Evolutionary conservation across 495 filamentous ascomycete species (phyloP), one percentile per base, ranked within the genome.

Genomic region (Hypoxylon crocopeplum): DNA sequence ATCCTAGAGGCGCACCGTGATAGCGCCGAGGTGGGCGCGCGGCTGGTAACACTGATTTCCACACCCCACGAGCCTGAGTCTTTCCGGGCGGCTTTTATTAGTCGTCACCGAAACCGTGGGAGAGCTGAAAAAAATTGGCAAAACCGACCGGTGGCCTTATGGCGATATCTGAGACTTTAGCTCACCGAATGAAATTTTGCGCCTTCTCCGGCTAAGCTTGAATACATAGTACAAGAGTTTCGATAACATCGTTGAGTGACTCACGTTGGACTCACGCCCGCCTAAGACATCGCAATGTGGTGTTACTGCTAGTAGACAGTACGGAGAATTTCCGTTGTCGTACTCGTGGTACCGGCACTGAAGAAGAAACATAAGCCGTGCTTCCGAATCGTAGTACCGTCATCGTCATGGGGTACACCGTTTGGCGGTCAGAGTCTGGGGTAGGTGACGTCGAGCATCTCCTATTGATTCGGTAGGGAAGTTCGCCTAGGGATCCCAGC

Each of bases 1-100:
- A n/a, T 19, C 27, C 42, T 37, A 27, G 46, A 54, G 50, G 50
- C 58, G 58, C 33, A 47, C 58, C 58, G 51, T 55, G 58, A 51
- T 46, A 49, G 5, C 25, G 38, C 51, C 58, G 58, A 62, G 27
- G n/a, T 16, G 17, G 22, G 34, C 33, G 25, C 37, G 50, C 29
- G 27, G 29, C 25, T 20, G 37, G 24, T 34, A 25, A 32, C 48
- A 46, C 39, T 34, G 34, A 21, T 51, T 32, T 25, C 20, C 27
- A 10, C 5, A 52, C 21, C 44, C 58, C 40, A 48, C 42, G 42
- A 48, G 21, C 13, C 12, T 41, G 24, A n/a, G 24, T 27, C 8
- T 32, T 16, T 29, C 40, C 17, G 21, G 46, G 46, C 33, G 33
- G 27, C 25, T 47, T 12, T 17, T 22, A 40, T 25, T 10, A 33